Evolutionary conservation across 2,329 filamentous ascomycete species (phyloP).

Genomic region (Nothopassalora personata): DNA sequence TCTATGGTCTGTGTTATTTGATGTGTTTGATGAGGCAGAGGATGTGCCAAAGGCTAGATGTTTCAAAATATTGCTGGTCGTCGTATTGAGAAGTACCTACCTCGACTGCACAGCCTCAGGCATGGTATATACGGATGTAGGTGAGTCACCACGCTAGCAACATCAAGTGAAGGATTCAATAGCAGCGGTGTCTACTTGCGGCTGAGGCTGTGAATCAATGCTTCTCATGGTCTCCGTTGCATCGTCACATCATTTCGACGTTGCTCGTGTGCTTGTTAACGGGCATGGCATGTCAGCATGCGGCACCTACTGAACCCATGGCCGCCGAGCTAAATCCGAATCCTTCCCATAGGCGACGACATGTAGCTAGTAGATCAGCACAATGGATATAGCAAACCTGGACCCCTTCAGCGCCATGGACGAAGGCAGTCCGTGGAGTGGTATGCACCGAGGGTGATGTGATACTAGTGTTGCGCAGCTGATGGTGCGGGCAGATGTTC

Average conservation of each 20-base stretch:
- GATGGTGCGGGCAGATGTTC: slow-evolving; percentile 40
- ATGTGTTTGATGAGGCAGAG: not conserved
- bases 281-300: not conserved
- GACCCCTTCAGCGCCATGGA: slow-evolving; percentile 25
- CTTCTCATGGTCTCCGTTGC: not conserved
- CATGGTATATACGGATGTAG: not conserved
- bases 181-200: not conserved
- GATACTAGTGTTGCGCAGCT: not conserved
- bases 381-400: not conserved
- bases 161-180: not conserved
- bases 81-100: not conserved
- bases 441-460: slow-evolving; percentile 16
- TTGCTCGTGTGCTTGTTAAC: not conserved
- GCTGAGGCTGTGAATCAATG: not conserved
- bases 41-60: not conserved
- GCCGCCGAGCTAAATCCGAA: too few species aligned
- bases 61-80: not conserved
- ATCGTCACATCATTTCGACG: not conserved
- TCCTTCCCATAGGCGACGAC: too few species aligned
- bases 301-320: too few species aligned
- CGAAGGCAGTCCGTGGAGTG: slow-evolving; percentile 31
- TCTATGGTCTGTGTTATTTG: too few species aligned
- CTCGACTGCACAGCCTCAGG: not conserved
- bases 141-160: not conserved
- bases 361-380: too few species aligned